Percentiles rank a stretch among this genome's conserved stretches.
phyloP scores from a whole-genome alignment of 2,329 filamentous ascomycete genomes.

The Fonsecaea pugnacius region DNA sequence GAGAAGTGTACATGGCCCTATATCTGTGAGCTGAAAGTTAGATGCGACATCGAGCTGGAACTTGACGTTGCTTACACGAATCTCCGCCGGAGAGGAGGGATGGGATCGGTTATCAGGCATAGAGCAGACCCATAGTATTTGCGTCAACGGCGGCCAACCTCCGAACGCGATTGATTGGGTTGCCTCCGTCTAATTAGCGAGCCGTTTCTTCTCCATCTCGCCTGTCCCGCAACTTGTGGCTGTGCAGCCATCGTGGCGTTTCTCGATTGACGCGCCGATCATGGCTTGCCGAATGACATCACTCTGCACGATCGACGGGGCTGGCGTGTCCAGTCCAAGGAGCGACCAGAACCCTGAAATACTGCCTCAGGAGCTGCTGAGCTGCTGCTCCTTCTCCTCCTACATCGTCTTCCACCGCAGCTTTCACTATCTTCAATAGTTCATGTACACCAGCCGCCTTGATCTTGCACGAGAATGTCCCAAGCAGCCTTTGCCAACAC shows the following conservation, averaged over 20 bases:
- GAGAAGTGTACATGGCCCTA: constrained; percentile 92
- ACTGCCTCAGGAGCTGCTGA: constrained; percentile 8
- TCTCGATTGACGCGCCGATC: constrained; percentile 19
- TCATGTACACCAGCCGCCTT: neutral
- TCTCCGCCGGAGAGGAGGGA: constrained; percentile 58
- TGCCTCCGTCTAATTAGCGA: neutral
- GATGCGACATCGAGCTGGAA: constrained; percentile 85
- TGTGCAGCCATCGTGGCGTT: constrained; percentile 24
- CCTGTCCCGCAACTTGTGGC: constrained; percentile 16
- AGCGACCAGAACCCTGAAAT: constrained; percentile 22
- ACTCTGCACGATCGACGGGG: constrained; percentile 14
- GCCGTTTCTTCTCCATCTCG: neutral
- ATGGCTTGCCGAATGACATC: constrained; percentile 26
- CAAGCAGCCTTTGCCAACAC: constrained; percentile 23
- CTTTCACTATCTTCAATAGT: constrained; percentile 4
- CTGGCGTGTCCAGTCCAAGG: constrained; percentile 7
- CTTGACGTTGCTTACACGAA: constrained; percentile 83
- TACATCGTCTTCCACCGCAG: constrained; percentile 3
- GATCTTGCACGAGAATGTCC: constrained; percentile 20
- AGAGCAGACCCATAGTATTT: constrained; percentile 14
- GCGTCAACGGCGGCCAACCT: constrained; percentile 1
- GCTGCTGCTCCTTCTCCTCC: neutral
- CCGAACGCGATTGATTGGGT: constrained; percentile 18
- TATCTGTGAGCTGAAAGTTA: constrained; percentile 76
- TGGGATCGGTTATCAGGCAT: constrained; percentile 15